Percentiles rank a stretch among this genome's conserved stretches.
phyloP scores from a whole-genome alignment of 257 asterid genomes.

The Nicotiana otophora region DNA sequence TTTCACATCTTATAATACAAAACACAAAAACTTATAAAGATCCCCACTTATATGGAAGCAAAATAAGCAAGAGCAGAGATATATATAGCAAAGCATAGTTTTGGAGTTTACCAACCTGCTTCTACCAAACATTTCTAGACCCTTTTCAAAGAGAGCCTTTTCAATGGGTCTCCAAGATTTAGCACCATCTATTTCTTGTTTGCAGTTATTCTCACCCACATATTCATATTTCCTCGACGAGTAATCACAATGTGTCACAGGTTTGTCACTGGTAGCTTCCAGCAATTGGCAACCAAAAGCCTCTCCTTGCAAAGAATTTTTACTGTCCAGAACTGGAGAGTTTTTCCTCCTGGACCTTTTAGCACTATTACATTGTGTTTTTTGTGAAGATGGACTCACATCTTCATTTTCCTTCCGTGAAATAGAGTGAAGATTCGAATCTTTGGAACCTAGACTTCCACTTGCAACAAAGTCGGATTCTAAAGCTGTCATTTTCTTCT shows the following conservation, averaged over 20 bases:
- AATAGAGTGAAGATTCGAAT: constrained; percentile 35
- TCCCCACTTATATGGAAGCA: neutral
- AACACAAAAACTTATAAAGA: neutral
- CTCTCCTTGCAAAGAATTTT: constrained; percentile 25
- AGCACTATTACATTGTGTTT: constrained; percentile 41
- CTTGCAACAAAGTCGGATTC: constrained; percentile 56
- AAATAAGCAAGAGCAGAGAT: neutral
- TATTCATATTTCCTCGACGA: constrained; percentile 43
- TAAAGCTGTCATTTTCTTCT: constrained; percentile 54
- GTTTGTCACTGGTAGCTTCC: constrained; percentile 12
- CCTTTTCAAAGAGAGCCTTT: constrained; percentile 87
- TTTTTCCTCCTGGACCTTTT: constrained; percentile 56
- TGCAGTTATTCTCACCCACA: constrained; percentile 40
- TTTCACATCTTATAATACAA: neutral
- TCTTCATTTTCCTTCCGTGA: constrained; percentile 28
- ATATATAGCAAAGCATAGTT: constrained; percentile 15
- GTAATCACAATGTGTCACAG: constrained; percentile 31
- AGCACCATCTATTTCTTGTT: constrained; percentile 43
- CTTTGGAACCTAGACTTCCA: constrained; percentile 43
- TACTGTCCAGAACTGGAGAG: constrained; percentile 20
- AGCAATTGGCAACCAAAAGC: constrained; percentile 27
- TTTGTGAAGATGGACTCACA: constrained; percentile 30
- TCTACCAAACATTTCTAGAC: constrained; percentile 76
- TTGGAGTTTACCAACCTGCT: constrained; percentile 58
- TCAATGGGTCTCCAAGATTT: constrained; percentile 86